Base-by-base conservation (phyloP, 1,284 basidiomycete species). In the Cerrena zonata region DNA sequence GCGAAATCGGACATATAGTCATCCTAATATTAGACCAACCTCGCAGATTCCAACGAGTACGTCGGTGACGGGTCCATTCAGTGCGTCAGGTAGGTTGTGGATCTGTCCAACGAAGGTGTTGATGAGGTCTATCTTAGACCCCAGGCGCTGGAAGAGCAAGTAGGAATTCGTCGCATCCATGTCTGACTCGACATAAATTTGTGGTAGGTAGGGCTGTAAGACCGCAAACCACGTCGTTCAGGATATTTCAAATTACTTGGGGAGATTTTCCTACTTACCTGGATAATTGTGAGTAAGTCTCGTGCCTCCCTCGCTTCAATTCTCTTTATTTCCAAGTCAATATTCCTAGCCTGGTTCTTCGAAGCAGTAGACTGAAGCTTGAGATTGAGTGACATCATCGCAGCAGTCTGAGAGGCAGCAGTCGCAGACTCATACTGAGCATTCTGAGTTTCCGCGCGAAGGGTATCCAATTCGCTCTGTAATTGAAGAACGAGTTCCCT, bases 331-430 rank as follows among this genome's bases (percentile, higher is more conserved):
- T 95, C 94, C 23, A 93, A 75, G 55, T 97, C 94, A 52, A 97
- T 87, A 18, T 80, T 84, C 65, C 86, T 86, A 13, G 89, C 85
- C 63, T 94, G 93, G 55, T 89, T 89, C 77, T 94, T 96, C 34
- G 84, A 79, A 0, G 89, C 91, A 1, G 89, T 80, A 1, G 88
- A 89, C 65, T 97, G 93, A 2, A 97, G 77, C 65, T 91, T 95
- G 65, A 95, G 77, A 64, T 96, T 96, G 52, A 95, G 74, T 48
- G 91, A 92, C 76, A 96, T 84, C 73, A 96, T 86, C 53, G 87
- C 80, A 50, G 92, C 78, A 43, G 86, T 80, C 73, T 94, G 82
- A 38, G 88, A 80, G 51, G 81, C 75, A 57, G 88, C 75, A 13
- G 79, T 81, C 3, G 85, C 86, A 5, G 89, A 89, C 64, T 94